These are phyloP conservation scores for Phaeosphaeria sp. DNA, from an alignment of 2,329 filamentous ascomycete species.

Conservation along the genomic window DNA sequence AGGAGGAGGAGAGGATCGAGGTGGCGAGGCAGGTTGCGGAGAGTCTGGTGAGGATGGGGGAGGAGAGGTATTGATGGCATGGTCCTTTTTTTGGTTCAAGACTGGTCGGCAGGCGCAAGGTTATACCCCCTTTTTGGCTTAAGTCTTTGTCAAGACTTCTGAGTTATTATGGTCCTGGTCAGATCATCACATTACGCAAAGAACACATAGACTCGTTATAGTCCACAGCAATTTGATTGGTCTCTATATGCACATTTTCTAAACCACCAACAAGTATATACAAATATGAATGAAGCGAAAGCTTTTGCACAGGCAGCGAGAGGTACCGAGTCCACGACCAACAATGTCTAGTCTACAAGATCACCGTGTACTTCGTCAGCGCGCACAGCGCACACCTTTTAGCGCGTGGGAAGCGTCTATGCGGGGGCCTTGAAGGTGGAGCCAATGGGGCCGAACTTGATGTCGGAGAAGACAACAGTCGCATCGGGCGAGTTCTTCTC, in stretches of 20 bases:
- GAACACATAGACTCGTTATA: neutral
- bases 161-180: no score
- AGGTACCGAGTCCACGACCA: neutral
- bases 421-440: conserved; percentile 46
- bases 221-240: neutral
- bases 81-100: neutral
- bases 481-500: conserved; percentile 44
- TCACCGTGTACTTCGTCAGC: neutral
- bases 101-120: neutral
- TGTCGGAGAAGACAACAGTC: conserved; percentile 49
- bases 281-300: neutral
- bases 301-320: neutral
- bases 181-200: no score
- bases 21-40: conserved; percentile 11
- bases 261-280: conserved; percentile 2
- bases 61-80: neutral
- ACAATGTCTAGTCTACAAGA: neutral
- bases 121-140: neutral
- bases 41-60: conserved; percentile 8
- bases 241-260: conserved; percentile 4
- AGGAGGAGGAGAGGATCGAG: conserved; percentile 15
- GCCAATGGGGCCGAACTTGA: conserved; percentile 50
- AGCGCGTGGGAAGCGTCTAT: conserved; percentile 17
- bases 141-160: neutral
- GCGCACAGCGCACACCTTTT: neutral